Evolutionary conservation across 257 asterid genomes (phyloP).

Genomic region (Plantago ovata): DNA sequence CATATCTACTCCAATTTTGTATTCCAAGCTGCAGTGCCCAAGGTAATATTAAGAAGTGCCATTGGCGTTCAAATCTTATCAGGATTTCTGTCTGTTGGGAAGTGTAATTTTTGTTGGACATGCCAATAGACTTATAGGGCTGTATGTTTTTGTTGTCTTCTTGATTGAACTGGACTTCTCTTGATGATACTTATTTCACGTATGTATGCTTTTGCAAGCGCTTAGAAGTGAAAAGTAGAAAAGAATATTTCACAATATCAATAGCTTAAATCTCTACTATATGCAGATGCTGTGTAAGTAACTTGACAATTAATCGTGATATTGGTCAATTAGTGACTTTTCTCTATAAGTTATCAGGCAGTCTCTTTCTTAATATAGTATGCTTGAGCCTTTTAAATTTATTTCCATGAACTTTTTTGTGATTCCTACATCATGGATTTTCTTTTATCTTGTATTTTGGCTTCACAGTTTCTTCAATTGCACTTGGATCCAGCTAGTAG

Average conservation of each 20-base stretch:
- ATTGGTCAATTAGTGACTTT: no score
- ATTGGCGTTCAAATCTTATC: neutral
- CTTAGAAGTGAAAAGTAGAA: no score
- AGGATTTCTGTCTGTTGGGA: constrained; percentile 2
- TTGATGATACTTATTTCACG: neutral
- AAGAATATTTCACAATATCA: no score
- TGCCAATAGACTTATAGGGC: constrained; percentile 5
- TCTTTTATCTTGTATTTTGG: constrained; percentile 14
- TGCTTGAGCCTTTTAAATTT: no score
- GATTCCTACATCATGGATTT: neutral
- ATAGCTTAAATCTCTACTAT: no score
- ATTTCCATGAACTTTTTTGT: neutral
- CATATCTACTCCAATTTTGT: constrained; percentile 63
- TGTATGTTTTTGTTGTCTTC: neutral
- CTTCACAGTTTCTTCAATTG: constrained; percentile 87
- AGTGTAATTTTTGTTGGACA: neutral
- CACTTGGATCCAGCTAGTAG: constrained; percentile 96
- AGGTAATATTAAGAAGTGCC: constrained; percentile 45
- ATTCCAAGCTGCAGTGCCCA: constrained; percentile 97
- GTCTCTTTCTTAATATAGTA: no score
- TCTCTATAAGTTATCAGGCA: no score
- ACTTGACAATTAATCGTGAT: no score
- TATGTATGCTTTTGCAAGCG: no score
- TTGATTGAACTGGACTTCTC: constrained; percentile 13
- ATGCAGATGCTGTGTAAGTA: no score